Conservation (phyloP, 441 rosid genomes). For the Hura crepitans region DNA sequence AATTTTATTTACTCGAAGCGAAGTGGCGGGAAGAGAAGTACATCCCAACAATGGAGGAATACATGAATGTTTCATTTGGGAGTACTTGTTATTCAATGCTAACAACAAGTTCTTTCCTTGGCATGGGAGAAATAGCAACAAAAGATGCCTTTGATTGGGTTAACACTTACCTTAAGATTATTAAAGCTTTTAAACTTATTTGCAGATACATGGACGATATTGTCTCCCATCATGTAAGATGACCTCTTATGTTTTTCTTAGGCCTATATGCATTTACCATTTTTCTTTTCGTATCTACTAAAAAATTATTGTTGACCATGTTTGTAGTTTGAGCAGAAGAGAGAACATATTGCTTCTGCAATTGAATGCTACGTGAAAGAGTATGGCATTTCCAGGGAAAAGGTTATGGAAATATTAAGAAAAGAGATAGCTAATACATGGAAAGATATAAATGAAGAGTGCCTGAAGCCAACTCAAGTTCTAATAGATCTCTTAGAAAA, state of each 20-base stretch:
- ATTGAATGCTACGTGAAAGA: slow-evolving; percentile 2
- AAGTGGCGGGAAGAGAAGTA: too few species aligned
- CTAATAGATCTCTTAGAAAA: slow-evolving; percentile 12
- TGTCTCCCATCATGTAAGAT: slow-evolving; percentile 31
- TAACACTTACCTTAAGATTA: slow-evolving; percentile 21
- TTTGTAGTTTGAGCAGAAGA: slow-evolving; percentile 31
- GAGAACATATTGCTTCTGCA: too few species aligned
- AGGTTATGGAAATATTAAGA: neutral
- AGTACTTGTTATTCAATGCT: slow-evolving; percentile 16
- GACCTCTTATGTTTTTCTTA: too few species aligned
- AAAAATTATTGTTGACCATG: too few species aligned
- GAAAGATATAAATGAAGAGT: slow-evolving; percentile 30
- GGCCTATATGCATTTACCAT: too few species aligned
- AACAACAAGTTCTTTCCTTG: slow-evolving; percentile 23
- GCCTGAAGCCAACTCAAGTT: slow-evolving; percentile 1
- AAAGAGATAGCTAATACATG: slow-evolving; percentile 24
- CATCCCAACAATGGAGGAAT: too few species aligned
- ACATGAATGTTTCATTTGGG: slow-evolving; percentile 12
- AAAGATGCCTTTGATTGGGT: slow-evolving; percentile 32
- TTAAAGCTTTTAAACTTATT: slow-evolving; percentile 21
- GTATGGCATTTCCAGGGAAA: neutral
- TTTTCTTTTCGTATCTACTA: too few species aligned
- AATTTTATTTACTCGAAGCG: too few species aligned
- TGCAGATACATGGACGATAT: slow-evolving; percentile 35
- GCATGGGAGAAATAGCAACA: slow-evolving; percentile 29